A percentile compares a stretch with the other conserved stretches of the same genome.
Conservation (phyloP, 2,329 filamentous ascomycete species). For the Epichloe hybrida region DNA sequence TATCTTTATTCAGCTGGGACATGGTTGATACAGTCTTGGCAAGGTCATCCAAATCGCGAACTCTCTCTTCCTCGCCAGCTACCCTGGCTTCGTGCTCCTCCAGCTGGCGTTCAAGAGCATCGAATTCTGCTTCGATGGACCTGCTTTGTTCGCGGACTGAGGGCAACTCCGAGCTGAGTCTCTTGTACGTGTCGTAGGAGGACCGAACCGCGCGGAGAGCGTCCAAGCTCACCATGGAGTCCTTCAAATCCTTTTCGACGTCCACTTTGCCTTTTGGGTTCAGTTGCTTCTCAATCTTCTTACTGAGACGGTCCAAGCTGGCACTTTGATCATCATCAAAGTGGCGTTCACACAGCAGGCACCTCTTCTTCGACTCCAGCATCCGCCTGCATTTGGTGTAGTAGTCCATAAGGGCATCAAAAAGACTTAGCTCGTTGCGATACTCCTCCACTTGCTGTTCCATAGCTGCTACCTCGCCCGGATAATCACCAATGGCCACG, state of each 20-base stretch:
- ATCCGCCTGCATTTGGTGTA: conserved; percentile 54
- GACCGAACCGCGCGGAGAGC: conserved; percentile 48
- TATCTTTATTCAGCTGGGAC: conserved; percentile 56
- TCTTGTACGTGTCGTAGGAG: conserved; percentile 61
- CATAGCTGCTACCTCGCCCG: conserved; percentile 35
- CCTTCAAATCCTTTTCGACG: conserved; percentile 46
- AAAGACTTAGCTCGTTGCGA: conserved; percentile 55
- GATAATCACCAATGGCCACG: conserved; percentile 39
- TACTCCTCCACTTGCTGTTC: conserved; percentile 45
- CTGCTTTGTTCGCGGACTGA: conserved; percentile 49
- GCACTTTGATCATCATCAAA: conserved; percentile 49
- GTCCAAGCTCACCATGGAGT: conserved; percentile 35
- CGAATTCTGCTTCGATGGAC: conserved; percentile 47
- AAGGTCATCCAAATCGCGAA: conserved; percentile 62
- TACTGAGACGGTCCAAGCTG: conserved; percentile 46
- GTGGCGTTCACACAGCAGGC: conserved; percentile 59
- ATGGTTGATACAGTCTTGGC: conserved; percentile 67
- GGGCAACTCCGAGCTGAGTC: conserved; percentile 60
- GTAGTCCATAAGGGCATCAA: conserved; percentile 56
- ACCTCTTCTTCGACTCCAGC: conserved; percentile 56
- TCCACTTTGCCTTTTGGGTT: conserved; percentile 49
- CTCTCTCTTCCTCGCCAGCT: conserved; percentile 47
- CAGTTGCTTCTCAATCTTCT: conserved; percentile 51
- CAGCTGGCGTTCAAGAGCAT: conserved; percentile 43
- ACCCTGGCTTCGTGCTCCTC: conserved; percentile 57